Conservation (phyloP, 2,329 filamentous ascomycete species). For the Fusarium proliferatum region DNA sequence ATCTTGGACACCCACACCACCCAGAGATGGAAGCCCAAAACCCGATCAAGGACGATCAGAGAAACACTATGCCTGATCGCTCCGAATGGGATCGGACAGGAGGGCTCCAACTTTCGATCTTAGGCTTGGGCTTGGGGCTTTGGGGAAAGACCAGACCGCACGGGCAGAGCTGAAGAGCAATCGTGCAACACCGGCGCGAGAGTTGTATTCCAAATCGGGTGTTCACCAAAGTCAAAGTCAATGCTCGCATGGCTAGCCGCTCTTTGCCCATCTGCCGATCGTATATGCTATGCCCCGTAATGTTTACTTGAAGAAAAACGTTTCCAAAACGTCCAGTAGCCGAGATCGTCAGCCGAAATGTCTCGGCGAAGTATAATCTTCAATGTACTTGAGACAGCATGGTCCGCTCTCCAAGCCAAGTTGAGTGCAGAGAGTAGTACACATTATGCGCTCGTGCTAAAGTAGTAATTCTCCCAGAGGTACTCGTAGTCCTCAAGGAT, state of each 20-base stretch:
- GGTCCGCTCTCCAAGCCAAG: not conserved
- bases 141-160: slow-evolving; percentile 5
- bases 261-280: slow-evolving; percentile 18
- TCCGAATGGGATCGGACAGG: slow-evolving; percentile 26
- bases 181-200: slow-evolving; percentile 26
- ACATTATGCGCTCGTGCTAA: slow-evolving; percentile 66
- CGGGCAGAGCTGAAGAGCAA: slow-evolving; percentile 8
- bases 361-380: not conserved
- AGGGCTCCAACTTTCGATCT: slow-evolving; percentile 14
- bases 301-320: not conserved
- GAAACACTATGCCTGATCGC: slow-evolving; percentile 7
- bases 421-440: not conserved
- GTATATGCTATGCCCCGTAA: not conserved
- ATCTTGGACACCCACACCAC: slow-evolving; percentile 9
- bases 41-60: not conserved
- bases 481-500: slow-evolving; percentile 97
- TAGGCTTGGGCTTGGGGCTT: not conserved
- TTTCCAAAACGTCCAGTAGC: slow-evolving; percentile 10
- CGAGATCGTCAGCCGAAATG: slow-evolving; percentile 17
- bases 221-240: slow-evolving; percentile 3
- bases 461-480: slow-evolving; percentile 98
- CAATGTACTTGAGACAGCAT: slow-evolving; percentile 17
- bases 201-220: slow-evolving; percentile 22
- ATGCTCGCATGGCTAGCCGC: slow-evolving; percentile 1
- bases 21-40: not conserved